phyloP scores from a whole-genome alignment of 805 yeast genomes.

The Sungouiella blattae region DNA sequence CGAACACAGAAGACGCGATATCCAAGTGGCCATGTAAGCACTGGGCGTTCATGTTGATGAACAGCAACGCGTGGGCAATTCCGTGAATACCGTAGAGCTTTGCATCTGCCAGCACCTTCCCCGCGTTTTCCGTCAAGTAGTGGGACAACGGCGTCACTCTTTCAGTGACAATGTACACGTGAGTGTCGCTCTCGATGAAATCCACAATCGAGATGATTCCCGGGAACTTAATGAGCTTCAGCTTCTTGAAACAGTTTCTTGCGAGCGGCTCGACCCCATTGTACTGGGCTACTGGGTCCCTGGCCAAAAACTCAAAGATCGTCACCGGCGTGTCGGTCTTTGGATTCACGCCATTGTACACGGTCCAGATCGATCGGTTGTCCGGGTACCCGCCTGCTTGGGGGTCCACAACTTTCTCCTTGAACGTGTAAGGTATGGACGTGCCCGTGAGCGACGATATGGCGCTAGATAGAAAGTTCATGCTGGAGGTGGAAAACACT shows the following conservation, averaged over 20 bases:
- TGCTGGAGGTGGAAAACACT: conserved; percentile 14
- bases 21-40: conserved; percentile 65
- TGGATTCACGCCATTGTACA: conserved; percentile 56
- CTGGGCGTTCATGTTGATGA: conserved; percentile 53
- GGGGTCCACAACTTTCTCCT: conserved; percentile 39
- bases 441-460: conserved; percentile 54
- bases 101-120: conserved; percentile 28
- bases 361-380: conserved; percentile 52
- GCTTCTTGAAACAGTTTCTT: conserved; percentile 36
- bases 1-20: conserved; percentile 50
- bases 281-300: conserved; percentile 27
- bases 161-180: conserved; percentile 64
- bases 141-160: conserved; percentile 51
- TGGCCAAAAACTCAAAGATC: conserved; percentile 60
- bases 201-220: conserved; percentile 64
- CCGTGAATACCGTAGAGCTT: conserved; percentile 53
- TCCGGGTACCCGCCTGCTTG: conserved; percentile 11
- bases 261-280: conserved; percentile 23
- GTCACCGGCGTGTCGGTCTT: conserved; percentile 55
- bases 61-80: conserved; percentile 52
- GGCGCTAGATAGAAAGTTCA: conserved; percentile 71
- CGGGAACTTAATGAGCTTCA: conserved; percentile 63
- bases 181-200: conserved; percentile 56
- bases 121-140: conserved; percentile 31
- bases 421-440: conserved; percentile 56